Conservation (phyloP, 495 filamentous ascomycete species). For the Elasticomyces elasticus region DNA sequence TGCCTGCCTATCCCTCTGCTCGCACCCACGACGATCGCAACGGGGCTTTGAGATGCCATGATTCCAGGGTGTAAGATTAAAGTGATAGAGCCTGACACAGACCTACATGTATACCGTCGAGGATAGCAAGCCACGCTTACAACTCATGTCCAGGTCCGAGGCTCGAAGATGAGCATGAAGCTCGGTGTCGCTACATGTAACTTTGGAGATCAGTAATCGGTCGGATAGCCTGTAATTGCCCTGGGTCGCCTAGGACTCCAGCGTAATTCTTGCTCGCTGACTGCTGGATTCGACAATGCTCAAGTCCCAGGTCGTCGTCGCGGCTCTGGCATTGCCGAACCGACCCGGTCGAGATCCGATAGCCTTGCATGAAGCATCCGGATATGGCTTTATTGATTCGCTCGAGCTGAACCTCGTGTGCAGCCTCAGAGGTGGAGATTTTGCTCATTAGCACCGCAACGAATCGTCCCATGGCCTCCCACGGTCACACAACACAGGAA, state of each 20-base stretch:
- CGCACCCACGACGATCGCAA: conserved; percentile 19
- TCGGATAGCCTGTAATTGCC: too few species aligned
- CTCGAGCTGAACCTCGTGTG: neutral
- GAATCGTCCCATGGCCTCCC: neutral
- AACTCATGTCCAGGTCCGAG: neutral
- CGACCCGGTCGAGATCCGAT: neutral
- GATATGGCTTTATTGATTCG: neutral
- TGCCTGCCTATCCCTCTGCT: conserved; percentile 73
- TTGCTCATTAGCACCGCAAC: neutral
- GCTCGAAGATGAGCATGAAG: neutral
- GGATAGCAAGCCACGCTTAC: neutral
- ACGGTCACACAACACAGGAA: too few species aligned
- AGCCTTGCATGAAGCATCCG: neutral
- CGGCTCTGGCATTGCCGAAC: too few species aligned
- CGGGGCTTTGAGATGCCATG: conserved; percentile 7
- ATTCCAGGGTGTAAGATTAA: neutral
- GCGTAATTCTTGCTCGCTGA: too few species aligned
- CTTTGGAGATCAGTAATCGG: too few species aligned
- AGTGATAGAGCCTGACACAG: neutral
- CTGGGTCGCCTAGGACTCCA: too few species aligned
- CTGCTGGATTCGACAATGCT: too few species aligned
- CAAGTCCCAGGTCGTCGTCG: too few species aligned
- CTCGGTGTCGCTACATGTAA: too few species aligned
- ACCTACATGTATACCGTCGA: neutral
- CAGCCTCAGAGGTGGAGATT: neutral